Evolutionary conservation across 2,329 filamentous ascomycete species (phyloP).

Genomic region (Elsinoe necatrix): DNA sequence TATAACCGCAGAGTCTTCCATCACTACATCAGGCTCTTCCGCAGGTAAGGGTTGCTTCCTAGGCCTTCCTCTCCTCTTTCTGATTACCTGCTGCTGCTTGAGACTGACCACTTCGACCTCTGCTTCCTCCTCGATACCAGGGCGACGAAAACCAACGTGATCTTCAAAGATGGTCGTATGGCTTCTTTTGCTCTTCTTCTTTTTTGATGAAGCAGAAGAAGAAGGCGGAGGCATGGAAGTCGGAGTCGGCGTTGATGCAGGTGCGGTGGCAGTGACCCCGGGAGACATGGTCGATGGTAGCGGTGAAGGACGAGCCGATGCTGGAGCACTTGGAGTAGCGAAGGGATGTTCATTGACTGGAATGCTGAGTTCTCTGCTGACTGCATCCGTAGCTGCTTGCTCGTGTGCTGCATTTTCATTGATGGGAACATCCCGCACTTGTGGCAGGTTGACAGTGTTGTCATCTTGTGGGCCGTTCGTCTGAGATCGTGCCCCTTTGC

Average conservation of each 20-base stretch:
- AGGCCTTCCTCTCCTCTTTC: conserved; percentile 21
- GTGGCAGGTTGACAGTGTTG: background rate
- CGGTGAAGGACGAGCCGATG: background rate
- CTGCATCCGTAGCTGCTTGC: background rate
- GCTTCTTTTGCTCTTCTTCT: conserved; percentile 20
- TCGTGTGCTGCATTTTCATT: background rate
- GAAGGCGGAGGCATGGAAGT: background rate
- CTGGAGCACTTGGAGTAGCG: background rate
- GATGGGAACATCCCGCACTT: no score
- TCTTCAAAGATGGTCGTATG: conserved; percentile 32
- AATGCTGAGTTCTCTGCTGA: background rate
- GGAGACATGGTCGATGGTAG: background rate
- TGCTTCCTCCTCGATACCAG: background rate
- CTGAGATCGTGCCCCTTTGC: background rate
- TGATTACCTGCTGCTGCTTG: conserved; percentile 28
- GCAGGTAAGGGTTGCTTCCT: background rate
- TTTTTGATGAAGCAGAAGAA: background rate
- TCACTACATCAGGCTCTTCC: background rate
- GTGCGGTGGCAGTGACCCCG: background rate
- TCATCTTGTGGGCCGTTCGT: background rate
- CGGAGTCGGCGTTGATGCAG: background rate
- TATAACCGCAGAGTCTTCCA: background rate
- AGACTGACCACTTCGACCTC: conserved; percentile 16
- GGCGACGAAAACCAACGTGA: conserved; percentile 22
- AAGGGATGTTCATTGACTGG: background rate